These are phyloP conservation scores for Smallanthus sonchifolius DNA, from an alignment of 129 eudicot species.

Conservation along the genomic window DNA sequence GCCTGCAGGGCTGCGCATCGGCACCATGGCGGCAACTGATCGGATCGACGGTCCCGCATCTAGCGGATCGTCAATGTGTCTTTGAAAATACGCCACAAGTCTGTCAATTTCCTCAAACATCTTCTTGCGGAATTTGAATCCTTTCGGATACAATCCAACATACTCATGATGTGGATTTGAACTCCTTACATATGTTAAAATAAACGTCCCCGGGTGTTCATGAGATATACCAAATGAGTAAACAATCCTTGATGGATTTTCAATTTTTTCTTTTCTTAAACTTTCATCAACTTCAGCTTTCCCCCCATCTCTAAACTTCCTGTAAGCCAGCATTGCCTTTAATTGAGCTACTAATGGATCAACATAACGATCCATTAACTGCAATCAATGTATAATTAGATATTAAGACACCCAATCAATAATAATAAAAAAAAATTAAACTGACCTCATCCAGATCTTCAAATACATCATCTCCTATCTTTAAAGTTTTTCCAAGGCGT, in stretches of 20 bases:
- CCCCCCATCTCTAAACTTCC: conserved; percentile 78
- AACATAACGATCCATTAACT: conserved; percentile 96
- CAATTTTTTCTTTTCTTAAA: conserved; percentile 64
- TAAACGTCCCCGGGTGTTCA: conserved; percentile 94
- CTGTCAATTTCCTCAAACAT: conserved; percentile 87
- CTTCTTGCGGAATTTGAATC: conserved; percentile 85
- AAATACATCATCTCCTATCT: conserved; percentile 85
- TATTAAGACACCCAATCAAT: background rate
- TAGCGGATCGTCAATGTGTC: conserved; percentile 80
- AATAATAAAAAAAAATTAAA: background rate
- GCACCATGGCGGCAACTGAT: conserved; percentile 94
- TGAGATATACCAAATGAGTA: conserved; percentile 93
- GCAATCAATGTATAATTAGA: conserved; percentile 6
- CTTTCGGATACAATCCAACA: conserved; percentile 85
- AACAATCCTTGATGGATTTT: conserved; percentile 80
- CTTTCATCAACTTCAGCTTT: conserved; percentile 93
- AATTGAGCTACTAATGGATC: conserved; percentile 84
- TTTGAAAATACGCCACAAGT: conserved; percentile 78
- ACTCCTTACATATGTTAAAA: conserved; percentile 75
- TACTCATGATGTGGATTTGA: conserved; percentile 96
- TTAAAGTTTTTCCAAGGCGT: conserved; percentile 77
- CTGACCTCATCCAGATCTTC: conserved; percentile 97
- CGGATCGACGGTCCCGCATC: conserved; percentile 69
- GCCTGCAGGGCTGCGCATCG: conserved; percentile 71
- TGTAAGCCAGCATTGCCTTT: conserved; percentile 74